These are phyloP conservation scores for Coemansia reversa DNA, from an alignment of 192 early-diverging fungal genomes.

Conservation along the genomic window DNA sequence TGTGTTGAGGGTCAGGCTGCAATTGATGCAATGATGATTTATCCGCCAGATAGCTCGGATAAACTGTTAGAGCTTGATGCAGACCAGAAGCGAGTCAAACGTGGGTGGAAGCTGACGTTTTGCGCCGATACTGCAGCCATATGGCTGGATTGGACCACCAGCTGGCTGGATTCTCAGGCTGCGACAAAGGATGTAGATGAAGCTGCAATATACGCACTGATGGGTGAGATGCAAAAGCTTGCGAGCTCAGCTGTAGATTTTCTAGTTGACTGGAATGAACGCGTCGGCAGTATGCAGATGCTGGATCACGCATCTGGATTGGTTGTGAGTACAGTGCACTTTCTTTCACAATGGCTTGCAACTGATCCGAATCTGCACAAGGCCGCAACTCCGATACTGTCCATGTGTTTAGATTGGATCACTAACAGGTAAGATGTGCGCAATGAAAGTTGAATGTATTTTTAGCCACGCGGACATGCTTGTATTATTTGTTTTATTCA, in stretches of 20 bases:
- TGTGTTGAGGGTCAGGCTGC: conserved; percentile 43
- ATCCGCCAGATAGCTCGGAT: conserved; percentile 1
- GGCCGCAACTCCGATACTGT: conserved; percentile 28
- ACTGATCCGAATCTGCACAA: conserved; percentile 46
- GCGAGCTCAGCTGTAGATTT: conserved; percentile 25
- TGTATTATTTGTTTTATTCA: background rate
- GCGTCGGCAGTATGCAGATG: conserved; percentile 20
- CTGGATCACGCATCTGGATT: conserved; percentile 18
- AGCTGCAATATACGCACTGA: conserved; percentile 19
- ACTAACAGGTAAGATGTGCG: conserved; percentile 11
- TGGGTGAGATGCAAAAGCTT: conserved; percentile 35
- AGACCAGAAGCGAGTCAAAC: conserved; percentile 10
- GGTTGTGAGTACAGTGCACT: conserved; percentile 20
- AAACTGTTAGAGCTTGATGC: background rate
- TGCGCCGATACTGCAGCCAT: conserved; percentile 39
- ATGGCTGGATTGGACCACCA: conserved; percentile 42
- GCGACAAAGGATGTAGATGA: conserved; percentile 13
- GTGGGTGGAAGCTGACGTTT: conserved; percentile 45
- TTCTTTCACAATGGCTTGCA: conserved; percentile 42
- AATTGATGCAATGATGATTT: conserved; percentile 48
- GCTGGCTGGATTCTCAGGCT: conserved; percentile 40
- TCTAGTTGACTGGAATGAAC: conserved; percentile 40
- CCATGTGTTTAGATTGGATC: conserved; percentile 44
- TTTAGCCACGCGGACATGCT: background rate
- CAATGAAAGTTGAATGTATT: background rate